phyloP scores from a whole-genome alignment of 1,139 yeast genomes.

The Geotrichum phurueaensis region DNA sequence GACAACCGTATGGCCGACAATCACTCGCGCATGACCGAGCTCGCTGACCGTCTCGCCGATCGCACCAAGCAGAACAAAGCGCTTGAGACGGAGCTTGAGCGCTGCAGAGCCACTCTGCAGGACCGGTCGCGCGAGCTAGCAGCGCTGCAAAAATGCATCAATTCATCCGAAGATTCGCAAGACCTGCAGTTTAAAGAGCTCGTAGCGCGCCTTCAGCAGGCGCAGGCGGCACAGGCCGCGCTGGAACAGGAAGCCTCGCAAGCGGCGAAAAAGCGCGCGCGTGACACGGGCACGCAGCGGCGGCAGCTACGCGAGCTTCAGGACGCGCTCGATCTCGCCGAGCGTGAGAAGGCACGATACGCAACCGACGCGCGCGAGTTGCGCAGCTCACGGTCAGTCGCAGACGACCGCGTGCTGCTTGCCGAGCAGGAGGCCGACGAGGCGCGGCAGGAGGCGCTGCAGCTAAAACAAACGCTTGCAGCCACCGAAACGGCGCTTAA shows the following conservation, averaged over 20 bases:
- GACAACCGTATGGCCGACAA: slow-evolving; percentile 73
- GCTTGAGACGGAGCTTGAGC: slow-evolving; percentile 73
- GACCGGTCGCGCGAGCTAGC: slow-evolving; percentile 76
- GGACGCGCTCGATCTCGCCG: slow-evolving; percentile 28
- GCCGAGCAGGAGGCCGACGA: slow-evolving; percentile 29
- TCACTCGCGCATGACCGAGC: slow-evolving; percentile 13
- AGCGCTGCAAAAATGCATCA: slow-evolving; percentile 60
- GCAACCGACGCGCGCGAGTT: slow-evolving; percentile 24
- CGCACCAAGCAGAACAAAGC: slow-evolving; percentile 54
- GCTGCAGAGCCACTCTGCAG: slow-evolving; percentile 62
- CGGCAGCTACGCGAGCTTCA: slow-evolving; percentile 31
- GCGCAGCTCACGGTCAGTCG: slow-evolving; percentile 25
- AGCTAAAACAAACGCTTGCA: slow-evolving; percentile 27
- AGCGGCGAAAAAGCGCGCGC: slow-evolving; percentile 46
- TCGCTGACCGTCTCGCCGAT: slow-evolving; percentile 63
- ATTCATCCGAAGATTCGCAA: slow-evolving; percentile 61
- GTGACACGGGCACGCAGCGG: slow-evolving; percentile 37
- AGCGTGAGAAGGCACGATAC: slow-evolving; percentile 29
- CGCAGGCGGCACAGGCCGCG: slow-evolving; percentile 55
- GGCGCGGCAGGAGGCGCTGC: slow-evolving; percentile 22
- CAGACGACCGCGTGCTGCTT: slow-evolving; percentile 25
- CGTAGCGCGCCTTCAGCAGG: slow-evolving; percentile 38
- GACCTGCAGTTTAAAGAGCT: slow-evolving; percentile 45
- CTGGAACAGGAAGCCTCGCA: slow-evolving; percentile 51
- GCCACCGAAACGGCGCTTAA: slow-evolving; percentile 26